Conservation (phyloP, 2,329 filamentous ascomycete genomes). For the Metarhizium sp. region DNA sequence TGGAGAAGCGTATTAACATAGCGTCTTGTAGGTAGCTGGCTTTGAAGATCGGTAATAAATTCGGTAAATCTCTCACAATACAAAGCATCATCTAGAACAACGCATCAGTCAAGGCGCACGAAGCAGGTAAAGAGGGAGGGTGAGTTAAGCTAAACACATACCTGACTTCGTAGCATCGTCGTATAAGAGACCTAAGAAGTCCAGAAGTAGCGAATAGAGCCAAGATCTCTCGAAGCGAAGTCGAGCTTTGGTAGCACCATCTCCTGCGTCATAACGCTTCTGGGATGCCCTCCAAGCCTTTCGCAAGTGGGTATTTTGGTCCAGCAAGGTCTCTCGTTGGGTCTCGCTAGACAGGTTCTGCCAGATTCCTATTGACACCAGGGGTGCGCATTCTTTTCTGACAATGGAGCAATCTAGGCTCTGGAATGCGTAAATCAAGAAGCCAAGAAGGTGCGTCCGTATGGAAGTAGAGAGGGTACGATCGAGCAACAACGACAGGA, state of each 20-base stretch:
- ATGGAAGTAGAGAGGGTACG: constrained; percentile 54
- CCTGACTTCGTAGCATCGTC: constrained; percentile 19
- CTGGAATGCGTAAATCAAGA: constrained; percentile 87
- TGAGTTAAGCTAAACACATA: constrained; percentile 35
- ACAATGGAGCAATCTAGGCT: constrained; percentile 83
- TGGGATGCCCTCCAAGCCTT: constrained; percentile 85
- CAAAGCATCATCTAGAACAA: constrained; percentile 1
- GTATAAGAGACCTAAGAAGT: constrained; percentile 72
- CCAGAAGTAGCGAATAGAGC: constrained; percentile 77
- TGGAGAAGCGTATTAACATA: constrained; percentile 85
- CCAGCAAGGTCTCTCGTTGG: constrained; percentile 62
- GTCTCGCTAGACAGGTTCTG: constrained; percentile 78
- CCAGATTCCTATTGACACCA: constrained; percentile 94
- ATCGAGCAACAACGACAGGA: constrained; percentile 79
- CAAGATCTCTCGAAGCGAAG: constrained; percentile 88
- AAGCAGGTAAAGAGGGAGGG: background rate
- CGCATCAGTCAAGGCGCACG: background rate
- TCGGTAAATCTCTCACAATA: constrained; percentile 95
- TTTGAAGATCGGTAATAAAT: constrained; percentile 81
- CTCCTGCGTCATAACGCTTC: constrained; percentile 81
- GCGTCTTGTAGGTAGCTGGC: constrained; percentile 84
- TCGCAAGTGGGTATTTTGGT: constrained; percentile 62
- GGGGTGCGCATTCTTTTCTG: constrained; percentile 88
- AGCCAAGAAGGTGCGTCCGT: constrained; percentile 75
- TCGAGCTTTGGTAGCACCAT: constrained; percentile 67